Percentiles rank a stretch among this genome's conserved stretches.
phyloP scores from a whole-genome alignment of 2,329 filamentous ascomycete genomes.

The Monilinia laxa region DNA sequence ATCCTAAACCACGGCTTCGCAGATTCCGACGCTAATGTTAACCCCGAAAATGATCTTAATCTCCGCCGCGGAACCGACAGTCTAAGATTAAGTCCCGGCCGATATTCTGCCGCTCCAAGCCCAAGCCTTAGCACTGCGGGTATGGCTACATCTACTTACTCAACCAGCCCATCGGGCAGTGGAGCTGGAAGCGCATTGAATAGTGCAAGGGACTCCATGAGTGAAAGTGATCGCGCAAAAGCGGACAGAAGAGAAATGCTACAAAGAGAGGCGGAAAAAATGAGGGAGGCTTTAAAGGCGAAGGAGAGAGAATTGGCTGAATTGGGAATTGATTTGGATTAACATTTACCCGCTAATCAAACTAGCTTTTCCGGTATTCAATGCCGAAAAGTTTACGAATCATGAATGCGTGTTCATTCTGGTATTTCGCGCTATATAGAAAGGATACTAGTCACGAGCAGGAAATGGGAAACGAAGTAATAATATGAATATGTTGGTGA shows the following conservation, averaged over 20 bases:
- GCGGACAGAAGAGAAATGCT: slow-evolving; percentile 65
- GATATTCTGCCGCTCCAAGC: slow-evolving; percentile 26
- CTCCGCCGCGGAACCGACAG: slow-evolving; percentile 21
- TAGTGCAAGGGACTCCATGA: slow-evolving; percentile 39
- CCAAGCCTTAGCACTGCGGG: slow-evolving; percentile 24
- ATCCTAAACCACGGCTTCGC: slow-evolving; percentile 61
- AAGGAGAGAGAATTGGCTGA: slow-evolving; percentile 40
- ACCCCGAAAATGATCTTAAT: slow-evolving; percentile 20
- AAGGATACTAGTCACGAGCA: background rate
- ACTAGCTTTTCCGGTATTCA: background rate
- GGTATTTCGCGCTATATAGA: background rate
- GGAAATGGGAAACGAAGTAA: background rate
- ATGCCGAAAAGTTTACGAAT: slow-evolving; percentile 7
- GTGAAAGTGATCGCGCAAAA: slow-evolving; percentile 53
- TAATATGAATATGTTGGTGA: slow-evolving; percentile 5
- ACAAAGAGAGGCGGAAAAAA: slow-evolving; percentile 70
- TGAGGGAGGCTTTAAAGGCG: slow-evolving; percentile 48
- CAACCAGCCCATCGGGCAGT: slow-evolving; percentile 42
- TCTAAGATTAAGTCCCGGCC: slow-evolving; percentile 27
- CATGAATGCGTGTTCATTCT: slow-evolving; percentile 11
- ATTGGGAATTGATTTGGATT: slow-evolving; percentile 26
- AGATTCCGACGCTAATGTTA: slow-evolving; percentile 28
- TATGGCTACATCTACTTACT: slow-evolving; percentile 25
- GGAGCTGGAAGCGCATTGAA: slow-evolving; percentile 36
- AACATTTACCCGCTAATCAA: slow-evolving; percentile 12